A percentile compares a stretch with the other conserved stretches of the same genome.
These are phyloP conservation scores for Nemania sp. DNA, from an alignment of 2,329 filamentous ascomycete genomes.

Conservation along the genomic window DNA sequence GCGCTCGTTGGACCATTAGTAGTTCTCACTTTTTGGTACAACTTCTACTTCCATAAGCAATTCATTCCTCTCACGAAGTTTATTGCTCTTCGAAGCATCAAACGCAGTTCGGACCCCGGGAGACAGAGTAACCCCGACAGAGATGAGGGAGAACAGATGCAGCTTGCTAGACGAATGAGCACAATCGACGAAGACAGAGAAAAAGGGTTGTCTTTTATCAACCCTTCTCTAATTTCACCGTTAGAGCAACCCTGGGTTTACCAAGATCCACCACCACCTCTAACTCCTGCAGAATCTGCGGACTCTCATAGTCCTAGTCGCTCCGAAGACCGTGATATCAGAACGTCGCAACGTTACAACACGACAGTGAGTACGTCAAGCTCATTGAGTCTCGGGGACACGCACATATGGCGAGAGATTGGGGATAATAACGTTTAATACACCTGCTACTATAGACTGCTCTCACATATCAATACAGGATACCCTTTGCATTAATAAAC, in stretches of 20 bases:
- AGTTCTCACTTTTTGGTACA: slow-evolving; percentile 87
- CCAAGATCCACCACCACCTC: slow-evolving; percentile 62
- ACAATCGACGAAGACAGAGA: slow-evolving; percentile 81
- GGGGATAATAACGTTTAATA: slow-evolving; percentile 44
- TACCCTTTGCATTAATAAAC: slow-evolving; percentile 23
- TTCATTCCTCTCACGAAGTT: slow-evolving; percentile 92
- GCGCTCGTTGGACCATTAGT: slow-evolving; percentile 81
- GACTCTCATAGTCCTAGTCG: slow-evolving; percentile 30
- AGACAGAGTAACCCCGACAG: slow-evolving; percentile 58
- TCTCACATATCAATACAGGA: slow-evolving; percentile 29
- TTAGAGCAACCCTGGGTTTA: slow-evolving; percentile 80
- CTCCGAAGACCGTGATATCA: slow-evolving; percentile 25
- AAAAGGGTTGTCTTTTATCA: slow-evolving; percentile 77
- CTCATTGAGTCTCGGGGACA: slow-evolving; percentile 49
- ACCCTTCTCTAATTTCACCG: slow-evolving; percentile 78
- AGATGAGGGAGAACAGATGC: slow-evolving; percentile 54
- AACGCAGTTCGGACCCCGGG: slow-evolving; percentile 68
- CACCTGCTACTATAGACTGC: slow-evolving; percentile 11
- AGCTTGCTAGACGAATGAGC: slow-evolving; percentile 64
- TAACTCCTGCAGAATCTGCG: slow-evolving; percentile 41
- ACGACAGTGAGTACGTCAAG: slow-evolving; percentile 47
- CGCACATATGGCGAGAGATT: slow-evolving; percentile 48
- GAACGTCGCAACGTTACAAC: slow-evolving; percentile 28
- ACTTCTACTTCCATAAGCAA: slow-evolving; percentile 80
- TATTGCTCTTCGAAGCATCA: slow-evolving; percentile 89